Base-by-base conservation (phyloP, 371 early-diverging fungal species). In the Apophysomyces variabilis region DNA sequence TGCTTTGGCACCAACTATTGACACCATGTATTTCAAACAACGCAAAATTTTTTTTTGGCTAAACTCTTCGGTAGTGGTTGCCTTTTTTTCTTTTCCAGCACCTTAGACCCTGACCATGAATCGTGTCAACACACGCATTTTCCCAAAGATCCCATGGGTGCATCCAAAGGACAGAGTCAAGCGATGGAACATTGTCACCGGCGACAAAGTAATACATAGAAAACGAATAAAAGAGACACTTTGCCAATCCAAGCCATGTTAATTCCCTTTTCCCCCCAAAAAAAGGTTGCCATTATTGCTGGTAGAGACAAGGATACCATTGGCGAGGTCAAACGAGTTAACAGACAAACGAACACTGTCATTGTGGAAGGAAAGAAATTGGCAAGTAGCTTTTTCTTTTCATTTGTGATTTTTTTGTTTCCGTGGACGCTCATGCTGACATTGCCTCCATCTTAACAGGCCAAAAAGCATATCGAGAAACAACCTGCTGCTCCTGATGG, bases 251-350 rank as follows among this genome's bases (percentile, higher is more conserved):
- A 26, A 18, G 21, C 18, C n/a, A 21, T 32, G 26, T 16, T 21
- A 44, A 61, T 21, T 36, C 21, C 16, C 16, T 16, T 16, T 13
- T 46, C 38, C 58, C n/a, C 37, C 61, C 32, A 5, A 61, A 4
- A 35, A 36, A 38, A 82, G 82, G 83, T 83, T 54, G 83, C 77
- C 26, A 72, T 83, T 61, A 80, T 83, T 72, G 83, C 83, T 26
- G 83, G 83, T 38, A 78, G 75, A 57, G 83, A 83, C 57, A 83
- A 83, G 64, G 83, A 78, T 38, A 78, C 79, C 41, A 80, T 80
- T 73, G 83, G 80, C 35, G 80, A 80, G 62, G 71, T 83, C 37
- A 83, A 78, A 57, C 67, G 71, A 18, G 83, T 83, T 6, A 67
- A 78, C 43, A 71, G 80, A 50, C 41, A 72, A 44, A 71, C 69